Evolutionary conservation across 2,329 filamentous ascomycete species (phyloP), one percentile per base, ranked within the genome.

Genomic region (Dothistroma pini): DNA sequence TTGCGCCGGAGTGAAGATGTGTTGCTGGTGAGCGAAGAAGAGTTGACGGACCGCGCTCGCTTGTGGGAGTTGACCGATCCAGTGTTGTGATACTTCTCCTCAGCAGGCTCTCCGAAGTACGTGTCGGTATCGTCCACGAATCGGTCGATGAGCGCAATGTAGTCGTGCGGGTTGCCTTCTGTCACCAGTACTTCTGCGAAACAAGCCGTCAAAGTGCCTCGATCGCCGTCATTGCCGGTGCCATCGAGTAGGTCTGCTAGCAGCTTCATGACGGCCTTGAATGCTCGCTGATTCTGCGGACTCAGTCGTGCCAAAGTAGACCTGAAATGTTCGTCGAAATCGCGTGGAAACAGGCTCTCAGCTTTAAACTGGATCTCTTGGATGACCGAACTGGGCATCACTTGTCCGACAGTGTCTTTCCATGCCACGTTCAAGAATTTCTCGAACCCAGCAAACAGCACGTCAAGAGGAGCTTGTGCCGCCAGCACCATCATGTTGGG

Each of bases 401-500:
- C 85, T 2, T 90, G 86, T 0, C 93, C 93, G 81, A 97, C 92
- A 68, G 91, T 88, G 66, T 93, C 89, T 61, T 84, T 87, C 93
- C 93, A 97, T 12, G 90, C 92, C 64, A 92, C 88, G 61, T 86
- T 87, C 62, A 97, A 79, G 68, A 97, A 97, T 63, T 96, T 97
- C 74, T 97, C 93, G 73, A 97, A 97, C 0, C 93, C 89, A 29
- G 90, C 89, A 71, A 97, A 96, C 5, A 97, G 83, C 21, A 93
- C 87, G 70, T 97, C 92, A 9, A 93, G 86, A 2, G 87, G 84
- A 9, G 90, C 83, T 61, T 96, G 91, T 0, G 86, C 83, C 1
- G 90, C 86, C 10, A 87, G 80, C 57, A 96, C 89, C 65, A 90
- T 83, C 70, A 91, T 91, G 56, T 86, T 88, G 0, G 92, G 90